Evolutionary conservation across 2,329 filamentous ascomycete genomes (phyloP).

Genomic region (Cadophora sp.): DNA sequence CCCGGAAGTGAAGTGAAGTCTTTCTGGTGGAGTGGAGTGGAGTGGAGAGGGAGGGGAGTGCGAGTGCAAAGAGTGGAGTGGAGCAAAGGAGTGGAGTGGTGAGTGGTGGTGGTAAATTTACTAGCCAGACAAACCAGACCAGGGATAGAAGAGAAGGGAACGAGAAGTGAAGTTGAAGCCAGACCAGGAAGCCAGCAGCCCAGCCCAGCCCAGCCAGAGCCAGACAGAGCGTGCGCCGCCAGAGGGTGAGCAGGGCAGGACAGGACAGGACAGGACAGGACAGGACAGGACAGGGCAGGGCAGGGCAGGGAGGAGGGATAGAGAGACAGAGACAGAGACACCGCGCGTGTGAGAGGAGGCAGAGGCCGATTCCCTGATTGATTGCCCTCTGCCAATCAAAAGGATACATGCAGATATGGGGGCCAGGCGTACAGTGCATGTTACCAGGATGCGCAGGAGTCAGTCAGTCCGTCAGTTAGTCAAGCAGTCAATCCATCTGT

Average conservation of each 20-base stretch:
- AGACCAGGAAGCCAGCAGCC: background rate
- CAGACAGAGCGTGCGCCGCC: conserved; percentile 15
- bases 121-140: background rate
- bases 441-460: background rate
- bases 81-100: background rate
- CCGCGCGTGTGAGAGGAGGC: background rate
- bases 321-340: background rate
- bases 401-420: background rate
- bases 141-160: too few relatives aligned
- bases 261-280: background rate
- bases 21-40: conserved; percentile 9
- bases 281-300: background rate
- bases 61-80: background rate
- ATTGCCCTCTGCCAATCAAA: conserved; percentile 4
- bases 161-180: background rate
- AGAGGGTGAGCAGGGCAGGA: background rate
- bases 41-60: too few relatives aligned
- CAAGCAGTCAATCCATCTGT: background rate
- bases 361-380: background rate
- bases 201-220: conserved; percentile 12
- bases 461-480: background rate
- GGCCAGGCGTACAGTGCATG: background rate
- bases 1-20: background rate
- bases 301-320: background rate
- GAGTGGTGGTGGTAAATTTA: too few relatives aligned